Evolutionary conservation across 2,329 filamentous ascomycete species (phyloP), one percentile per base, ranked within the genome.

Genomic region (Fusarium papillatum): DNA sequence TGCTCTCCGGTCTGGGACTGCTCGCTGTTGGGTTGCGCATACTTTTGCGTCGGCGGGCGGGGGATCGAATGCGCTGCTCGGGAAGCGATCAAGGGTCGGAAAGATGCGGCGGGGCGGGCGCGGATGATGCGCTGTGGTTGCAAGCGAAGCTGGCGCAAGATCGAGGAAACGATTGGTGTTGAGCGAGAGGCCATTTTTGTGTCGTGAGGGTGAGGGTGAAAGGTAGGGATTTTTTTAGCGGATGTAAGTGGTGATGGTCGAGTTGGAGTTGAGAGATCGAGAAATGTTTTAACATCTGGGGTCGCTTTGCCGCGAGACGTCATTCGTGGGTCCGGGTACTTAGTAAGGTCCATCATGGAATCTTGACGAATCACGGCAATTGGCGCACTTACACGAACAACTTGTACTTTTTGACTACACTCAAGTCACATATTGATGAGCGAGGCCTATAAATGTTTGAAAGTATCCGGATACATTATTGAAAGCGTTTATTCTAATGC

Each of bases 31-130:
- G 76, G 66, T 34, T 73, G 66, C 36, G 69, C 60, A 29, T 76
- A 48, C 22, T 73, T 66, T 55, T 61, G 68, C 11, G 68, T 71
- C 6, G 82, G 80, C 7, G 83, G 83, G 7, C 81, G 79, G n/a
- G 84, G 84, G 69, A 85, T 85, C 34, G 81, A 79, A 74, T 85
- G 84, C 9, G 81, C 81, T 67, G 79, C 76, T 73, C 83, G 82
- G 68, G 76, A 38, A 68, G 71, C 62, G 53, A 73, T 69, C 55
- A 74, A 73, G 59, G 77, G 61, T 48, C 72, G 71, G 36, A 69
- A 50, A 36, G 59, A 61, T 62, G 70, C 46, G 62, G 34, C 68
- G 46, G 63, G 71, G 26, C 43, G 74, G 13, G 50, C 64, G 34
- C 70, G 55, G n/a, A 69, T 36, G 60, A 71, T 50, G 75, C 69